A percentile compares a stretch with the other conserved stretches of the same genome.
These are phyloP conservation scores for Albugo laibachii DNA, from an alignment of 352 stramenopile genomes.

Conservation along the genomic window DNA sequence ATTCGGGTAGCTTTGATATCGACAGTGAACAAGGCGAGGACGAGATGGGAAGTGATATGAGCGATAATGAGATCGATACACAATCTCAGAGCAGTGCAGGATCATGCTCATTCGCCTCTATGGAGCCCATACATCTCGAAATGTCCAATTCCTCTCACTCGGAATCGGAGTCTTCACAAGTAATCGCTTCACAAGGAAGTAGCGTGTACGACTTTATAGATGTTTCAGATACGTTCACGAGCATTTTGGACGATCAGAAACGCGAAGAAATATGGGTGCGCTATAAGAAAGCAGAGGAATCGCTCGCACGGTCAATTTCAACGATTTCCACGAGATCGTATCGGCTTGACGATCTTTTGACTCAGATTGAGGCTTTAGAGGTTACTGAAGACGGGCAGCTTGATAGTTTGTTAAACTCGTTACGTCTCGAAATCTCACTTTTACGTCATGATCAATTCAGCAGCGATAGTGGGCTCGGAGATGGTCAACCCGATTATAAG, in stretches of 20 bases:
- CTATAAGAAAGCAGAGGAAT: conserved; percentile 40
- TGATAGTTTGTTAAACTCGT: conserved; percentile 13
- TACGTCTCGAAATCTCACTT: conserved; percentile 2
- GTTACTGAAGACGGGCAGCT: conserved; percentile 11
- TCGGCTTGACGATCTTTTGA: conserved; percentile 5
- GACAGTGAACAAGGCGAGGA: too few relatives aligned
- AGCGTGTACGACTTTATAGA: not conserved
- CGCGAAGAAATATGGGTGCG: conserved; percentile 59
- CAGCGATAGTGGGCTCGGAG: not conserved
- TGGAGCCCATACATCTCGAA: too few relatives aligned
- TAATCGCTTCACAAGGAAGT: not conserved
- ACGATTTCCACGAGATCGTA: conserved; percentile 1
- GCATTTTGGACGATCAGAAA: conserved; percentile 44
- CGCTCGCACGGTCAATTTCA: conserved; percentile 8
- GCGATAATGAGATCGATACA: too few relatives aligned
- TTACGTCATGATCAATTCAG: not conserved
- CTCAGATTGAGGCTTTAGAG: conserved; percentile 5
- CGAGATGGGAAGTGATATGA: too few relatives aligned
- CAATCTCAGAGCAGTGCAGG: too few relatives aligned
- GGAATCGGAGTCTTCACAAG: not conserved
- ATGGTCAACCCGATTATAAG: not conserved
- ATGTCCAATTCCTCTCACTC: not conserved
- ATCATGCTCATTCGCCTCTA: too few relatives aligned
- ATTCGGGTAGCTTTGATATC: too few relatives aligned
- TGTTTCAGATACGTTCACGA: conserved; percentile 10